These are phyloP conservation scores for Candida broadrunensis DNA, from an alignment of 805 yeast genomes.

Conservation along the genomic window DNA sequence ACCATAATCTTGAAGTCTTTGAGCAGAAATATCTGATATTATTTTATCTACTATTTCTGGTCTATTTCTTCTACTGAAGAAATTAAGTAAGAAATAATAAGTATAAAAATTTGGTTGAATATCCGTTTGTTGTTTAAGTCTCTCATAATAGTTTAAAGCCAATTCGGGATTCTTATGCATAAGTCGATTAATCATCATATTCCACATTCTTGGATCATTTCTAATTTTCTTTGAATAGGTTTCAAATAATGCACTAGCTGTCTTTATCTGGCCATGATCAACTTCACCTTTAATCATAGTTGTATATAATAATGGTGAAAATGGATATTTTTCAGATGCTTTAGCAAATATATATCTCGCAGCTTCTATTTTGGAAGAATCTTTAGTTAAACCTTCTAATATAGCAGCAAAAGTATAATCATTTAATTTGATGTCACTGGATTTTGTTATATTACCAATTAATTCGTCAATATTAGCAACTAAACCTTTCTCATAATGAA, in stretches of 20 bases:
- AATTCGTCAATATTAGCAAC: constrained; percentile 39
- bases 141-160: constrained; percentile 40
- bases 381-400: constrained; percentile 50
- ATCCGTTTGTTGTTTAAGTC: constrained; percentile 23
- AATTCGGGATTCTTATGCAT: constrained; percentile 29
- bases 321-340: constrained; percentile 22
- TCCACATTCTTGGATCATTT: constrained; percentile 39
- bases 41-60: constrained; percentile 28
- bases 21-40: constrained; percentile 34
- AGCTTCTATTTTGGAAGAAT: constrained; percentile 44
- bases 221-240: constrained; percentile 30
- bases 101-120: constrained; percentile 48
- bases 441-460: constrained; percentile 37
- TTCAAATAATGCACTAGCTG: constrained; percentile 30
- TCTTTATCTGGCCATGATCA: constrained; percentile 31
- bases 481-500: constrained; percentile 40
- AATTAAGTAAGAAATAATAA: constrained; percentile 43
- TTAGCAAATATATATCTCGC: constrained; percentile 49
- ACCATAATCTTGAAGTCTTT: constrained; percentile 33
- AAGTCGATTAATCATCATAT: constrained; percentile 32
- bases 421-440: constrained; percentile 27
- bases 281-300: constrained; percentile 48
- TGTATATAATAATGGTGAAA: constrained; percentile 38
- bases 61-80: constrained; percentile 32
- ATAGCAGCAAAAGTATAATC: constrained; percentile 49